Base-by-base conservation (phyloP, 2,329 filamentous ascomycete genomes). In the Hypocreales sp. region DNA sequence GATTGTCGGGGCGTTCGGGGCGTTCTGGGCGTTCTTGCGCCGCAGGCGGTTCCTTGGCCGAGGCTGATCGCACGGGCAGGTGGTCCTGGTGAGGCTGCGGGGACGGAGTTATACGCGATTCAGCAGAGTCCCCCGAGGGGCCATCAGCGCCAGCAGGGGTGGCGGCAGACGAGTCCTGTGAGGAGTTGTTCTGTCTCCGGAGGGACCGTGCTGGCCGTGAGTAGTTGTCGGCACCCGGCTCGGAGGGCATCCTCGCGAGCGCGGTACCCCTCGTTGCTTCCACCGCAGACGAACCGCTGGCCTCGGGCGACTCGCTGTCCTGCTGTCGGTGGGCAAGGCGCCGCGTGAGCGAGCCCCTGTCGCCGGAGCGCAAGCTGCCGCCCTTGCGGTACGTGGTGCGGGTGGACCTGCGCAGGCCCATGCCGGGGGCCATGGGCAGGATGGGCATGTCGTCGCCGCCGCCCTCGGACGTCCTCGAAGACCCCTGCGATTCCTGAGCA, bases 361-460 rank as follows among this genome's bases (percentile, higher is more conserved):
- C 79, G 15, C 80, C 79, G 38, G 76, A 81, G 27, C 79, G 76
- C 35, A 93, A 51, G 55, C 86, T 94, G 19, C 86, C 86, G 31
- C 81, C 65, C 41, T 73, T 82, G 41, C 86, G 66, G 50, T 95
- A 95, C 15, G 81, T 87, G 5, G 90, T 98, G 29, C 82, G 71
- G 13, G 84, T 98, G 9, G 90, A 94, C 35, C 90, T 72, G 40
- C 90, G 78, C 26, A 98, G 58, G 18, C 82, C 81, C 50, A 78
- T 73, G 4, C 82, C 82, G 2, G 74, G 73, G 13, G 78, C 73
- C 31, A 78, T 69, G 2, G 84, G 80, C 22, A 95, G 58, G 36
- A 95, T 93, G 6, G 86, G 84, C 58, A 79, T 76, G 46, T 95
- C 87, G 22, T 82, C 80, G 40, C 43, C 40, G 46, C 51, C 40